Percentiles rank a stretch among this genome's conserved stretches.
phyloP scores from a whole-genome alignment of 2,329 filamentous ascomycete species.

The Calycina herbarum region DNA sequence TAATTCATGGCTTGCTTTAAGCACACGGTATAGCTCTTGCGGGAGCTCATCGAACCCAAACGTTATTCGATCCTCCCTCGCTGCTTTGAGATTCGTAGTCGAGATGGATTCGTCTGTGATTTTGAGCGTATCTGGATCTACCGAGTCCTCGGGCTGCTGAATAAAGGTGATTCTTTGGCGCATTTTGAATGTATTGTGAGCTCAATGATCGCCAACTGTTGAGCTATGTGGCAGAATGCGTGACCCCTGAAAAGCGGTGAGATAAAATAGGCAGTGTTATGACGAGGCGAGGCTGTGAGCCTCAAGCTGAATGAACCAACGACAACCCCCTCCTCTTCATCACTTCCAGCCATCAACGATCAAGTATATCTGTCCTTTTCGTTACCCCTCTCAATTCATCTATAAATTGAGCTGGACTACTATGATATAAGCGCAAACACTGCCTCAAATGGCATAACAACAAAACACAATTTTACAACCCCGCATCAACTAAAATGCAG shows the following conservation, averaged over 20 bases:
- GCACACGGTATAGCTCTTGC: slow-evolving; percentile 58
- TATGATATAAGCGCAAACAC: slow-evolving; percentile 5
- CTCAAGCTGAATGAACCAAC: slow-evolving; percentile 5
- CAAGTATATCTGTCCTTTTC: slow-evolving; percentile 27
- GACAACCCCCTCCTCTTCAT: not conserved
- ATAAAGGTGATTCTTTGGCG: slow-evolving; percentile 80
- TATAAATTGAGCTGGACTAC: not conserved
- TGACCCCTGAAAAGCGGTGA: slow-evolving; percentile 12
- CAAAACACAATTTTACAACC: slow-evolving; percentile 3
- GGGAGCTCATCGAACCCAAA: slow-evolving; percentile 74
- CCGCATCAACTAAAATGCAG: slow-evolving; percentile 25
- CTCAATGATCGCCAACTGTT: not conserved
- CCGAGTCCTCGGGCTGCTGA: slow-evolving; percentile 60
- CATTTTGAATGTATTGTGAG: slow-evolving; percentile 49
- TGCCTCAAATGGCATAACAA: slow-evolving; percentile 1
- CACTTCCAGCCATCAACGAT: not conserved
- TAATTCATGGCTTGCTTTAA: slow-evolving; percentile 68
- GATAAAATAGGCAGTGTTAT: not conserved
- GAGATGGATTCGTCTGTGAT: slow-evolving; percentile 55
- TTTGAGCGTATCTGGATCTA: slow-evolving; percentile 64
- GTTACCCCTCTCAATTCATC: not conserved
- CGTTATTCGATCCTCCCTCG: slow-evolving; percentile 78
- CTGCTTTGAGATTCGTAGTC: slow-evolving; percentile 63
- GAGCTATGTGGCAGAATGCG: slow-evolving; percentile 18
- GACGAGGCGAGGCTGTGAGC: slow-evolving; percentile 17